phyloP scores from a whole-genome alignment of 345 rosid genomes.

The Firmiana major region DNA sequence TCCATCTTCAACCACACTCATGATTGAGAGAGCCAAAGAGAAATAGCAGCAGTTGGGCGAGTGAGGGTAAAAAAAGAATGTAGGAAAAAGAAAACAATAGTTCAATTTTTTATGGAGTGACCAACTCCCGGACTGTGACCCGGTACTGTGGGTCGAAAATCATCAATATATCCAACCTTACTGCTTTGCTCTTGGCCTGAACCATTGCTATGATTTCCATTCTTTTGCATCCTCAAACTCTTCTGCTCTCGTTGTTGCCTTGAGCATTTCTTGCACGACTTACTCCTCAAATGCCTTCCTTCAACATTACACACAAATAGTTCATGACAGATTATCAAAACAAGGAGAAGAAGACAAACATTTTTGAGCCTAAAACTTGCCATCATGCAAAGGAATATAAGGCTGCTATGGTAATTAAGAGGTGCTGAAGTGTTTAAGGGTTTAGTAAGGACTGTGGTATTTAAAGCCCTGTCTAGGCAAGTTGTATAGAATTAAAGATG shows the following conservation, averaged over 20 bases:
- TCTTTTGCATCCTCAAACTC: not conserved
- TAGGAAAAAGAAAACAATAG: not conserved
- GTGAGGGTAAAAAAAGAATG: not conserved
- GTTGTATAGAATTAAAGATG: not conserved
- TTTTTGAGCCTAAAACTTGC: not conserved
- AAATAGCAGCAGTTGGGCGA: not conserved
- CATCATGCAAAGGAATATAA: not conserved
- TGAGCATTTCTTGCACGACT: conserved; percentile 9
- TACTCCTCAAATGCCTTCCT: conserved; percentile 12
- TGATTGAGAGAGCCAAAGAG: not conserved
- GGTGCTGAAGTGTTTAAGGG: not conserved
- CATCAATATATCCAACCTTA: conserved; percentile 21
- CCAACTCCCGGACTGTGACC: conserved; percentile 52
- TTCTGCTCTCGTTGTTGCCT: not conserved
- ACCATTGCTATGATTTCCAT: not conserved
- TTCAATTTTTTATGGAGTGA: conserved; percentile 33
- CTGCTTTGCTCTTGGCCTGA: conserved; percentile 8
- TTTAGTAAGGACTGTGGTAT: not conserved
- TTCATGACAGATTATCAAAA: conserved; percentile 1
- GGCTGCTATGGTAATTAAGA: not conserved
- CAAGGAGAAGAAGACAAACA: not conserved
- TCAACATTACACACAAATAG: not conserved
- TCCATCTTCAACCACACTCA: not conserved
- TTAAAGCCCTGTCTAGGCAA: not conserved
- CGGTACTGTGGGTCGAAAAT: conserved; percentile 36